These are phyloP conservation scores for Immersiporthe knoxdaviesiana DNA, from an alignment of 2,329 filamentous ascomycete genomes.

Conservation along the genomic window DNA sequence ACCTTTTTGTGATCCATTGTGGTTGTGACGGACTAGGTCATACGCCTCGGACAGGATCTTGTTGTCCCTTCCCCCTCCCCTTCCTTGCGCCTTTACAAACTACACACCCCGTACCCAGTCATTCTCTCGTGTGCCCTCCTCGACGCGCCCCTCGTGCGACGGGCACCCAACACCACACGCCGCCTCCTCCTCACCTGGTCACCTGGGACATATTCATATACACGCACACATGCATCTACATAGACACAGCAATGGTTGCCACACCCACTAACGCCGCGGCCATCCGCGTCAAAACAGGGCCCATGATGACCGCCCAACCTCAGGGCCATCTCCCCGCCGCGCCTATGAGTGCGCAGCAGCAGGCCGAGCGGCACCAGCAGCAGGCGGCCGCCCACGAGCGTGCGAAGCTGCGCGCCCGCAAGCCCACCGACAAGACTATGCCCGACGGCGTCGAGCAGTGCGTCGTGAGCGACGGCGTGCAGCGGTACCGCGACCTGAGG, in stretches of 20 bases:
- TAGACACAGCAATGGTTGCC: constrained; percentile 2
- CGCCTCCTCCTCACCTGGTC: too few species aligned
- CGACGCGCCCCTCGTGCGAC: constrained; percentile 2
- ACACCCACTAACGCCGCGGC: constrained; percentile 20
- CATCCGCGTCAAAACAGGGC: constrained; percentile 43
- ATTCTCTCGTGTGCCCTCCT: neutral
- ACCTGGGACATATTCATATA: neutral
- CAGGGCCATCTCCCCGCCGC: constrained; percentile 39
- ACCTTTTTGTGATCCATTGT: neutral
- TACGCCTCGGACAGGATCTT: neutral
- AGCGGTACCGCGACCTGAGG: constrained; percentile 80
- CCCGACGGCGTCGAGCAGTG: constrained; percentile 86
- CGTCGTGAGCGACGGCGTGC: constrained; percentile 78
- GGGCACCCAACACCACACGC: neutral
- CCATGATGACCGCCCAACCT: constrained; percentile 56
- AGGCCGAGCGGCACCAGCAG: constrained; percentile 53
- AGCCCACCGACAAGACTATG: constrained; percentile 93
- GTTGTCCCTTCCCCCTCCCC: too few species aligned
- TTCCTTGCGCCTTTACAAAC: neutral
- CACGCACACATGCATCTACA: neutral
- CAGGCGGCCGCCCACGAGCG: constrained; percentile 62
- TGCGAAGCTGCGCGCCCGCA: constrained; percentile 79
- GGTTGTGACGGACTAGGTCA: neutral
- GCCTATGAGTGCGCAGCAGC: constrained; percentile 58
- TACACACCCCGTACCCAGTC: neutral